phyloP scores from a whole-genome alignment of 2,329 filamentous ascomycete genomes.

The Cadophora sp. region DNA sequence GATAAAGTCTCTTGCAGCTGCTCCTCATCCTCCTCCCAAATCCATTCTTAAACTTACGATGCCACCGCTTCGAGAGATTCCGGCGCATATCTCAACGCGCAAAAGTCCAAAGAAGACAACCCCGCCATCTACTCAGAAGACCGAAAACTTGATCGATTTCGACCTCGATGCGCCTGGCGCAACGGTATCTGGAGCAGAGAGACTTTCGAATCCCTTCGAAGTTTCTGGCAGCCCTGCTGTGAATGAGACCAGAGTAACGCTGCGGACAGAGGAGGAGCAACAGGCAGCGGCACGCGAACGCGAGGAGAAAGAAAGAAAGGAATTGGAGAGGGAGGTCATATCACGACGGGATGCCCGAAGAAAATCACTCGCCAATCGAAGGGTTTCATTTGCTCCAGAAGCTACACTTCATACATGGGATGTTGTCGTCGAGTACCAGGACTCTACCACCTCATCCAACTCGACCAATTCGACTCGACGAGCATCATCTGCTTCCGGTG shows the following conservation, averaged over 20 bases:
- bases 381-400: conserved; percentile 96
- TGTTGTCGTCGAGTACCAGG: conserved; percentile 83
- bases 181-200: conserved; percentile 47
- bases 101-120: conserved; percentile 43
- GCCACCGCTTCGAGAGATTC: conserved; percentile 69
- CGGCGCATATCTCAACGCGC: conserved; percentile 53
- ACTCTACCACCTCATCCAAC: conserved; percentile 78
- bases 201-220: conserved; percentile 55
- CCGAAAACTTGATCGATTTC: conserved; percentile 42
- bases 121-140: conserved; percentile 34
- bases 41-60: conserved; percentile 86
- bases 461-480: conserved; percentile 79
- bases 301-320: conserved; percentile 68
- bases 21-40: conserved; percentile 56
- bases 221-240: conserved; percentile 47
- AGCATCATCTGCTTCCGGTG: conserved; percentile 61
- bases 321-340: conserved; percentile 65
- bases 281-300: conserved; percentile 72
- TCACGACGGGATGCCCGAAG: conserved; percentile 86
- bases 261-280: conserved; percentile 74
- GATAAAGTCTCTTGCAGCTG: conserved; percentile 40
- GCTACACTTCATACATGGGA: conserved; percentile 98
- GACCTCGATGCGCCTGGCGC: conserved; percentile 32
- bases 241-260: conserved; percentile 61
- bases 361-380: conserved; percentile 90